Base-by-base conservation (phyloP, 2,329 filamentous ascomycete genomes). In the Phyllosticta citrichinensis region DNA sequence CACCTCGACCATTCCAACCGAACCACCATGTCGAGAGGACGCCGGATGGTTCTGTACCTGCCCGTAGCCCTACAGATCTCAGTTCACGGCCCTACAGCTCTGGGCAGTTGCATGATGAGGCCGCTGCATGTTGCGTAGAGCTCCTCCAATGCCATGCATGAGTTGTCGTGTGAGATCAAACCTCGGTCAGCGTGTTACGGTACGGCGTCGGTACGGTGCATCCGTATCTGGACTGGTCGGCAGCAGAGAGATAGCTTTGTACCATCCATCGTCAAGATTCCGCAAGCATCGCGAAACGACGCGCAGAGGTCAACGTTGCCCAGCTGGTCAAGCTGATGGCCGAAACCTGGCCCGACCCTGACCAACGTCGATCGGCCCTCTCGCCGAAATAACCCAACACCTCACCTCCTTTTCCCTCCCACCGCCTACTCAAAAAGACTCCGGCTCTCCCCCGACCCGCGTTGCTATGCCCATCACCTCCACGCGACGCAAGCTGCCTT, bases 371-470 rank as follows among this genome's bases (percentile, higher is more conserved):
- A 60, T 60, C 58, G 58, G 58, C 53, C 53, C 30, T 30, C 59
- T 54, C 59, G 59, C 59, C 54, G 59, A 61, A 61, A 61, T 61
- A 47, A 61, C 55, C 33, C 59, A 61, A 56, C 27, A 30, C 27
- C 5, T 64, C 64, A 62, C 67, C 68, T 70, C 69, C 68, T 69
- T 70, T 70, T 67, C 64, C 64, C 30, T 25, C 56, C 56, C 57
- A 61, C 51, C 56, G 58, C 58, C 58, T 47, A 51, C 58, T 60
- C 58, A 55, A 60, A 56, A 60, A n/a, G 24, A n/a, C 30, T 55
- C 47, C 57, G 17, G 57, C 35, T 51, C 59, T 54, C 50, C 55
- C 54, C 54, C 55, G 47, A 24, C 14, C 20, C 52, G 20, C 52
- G 17, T 19, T 53, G 17, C 52, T 27, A 56, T 61, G 58, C 51